A percentile compares a stretch with the other conserved stretches of the same genome.
These are phyloP conservation scores for Neurospora sp. DNA, from an alignment of 495 filamentous ascomycete species.

Conservation along the genomic window DNA sequence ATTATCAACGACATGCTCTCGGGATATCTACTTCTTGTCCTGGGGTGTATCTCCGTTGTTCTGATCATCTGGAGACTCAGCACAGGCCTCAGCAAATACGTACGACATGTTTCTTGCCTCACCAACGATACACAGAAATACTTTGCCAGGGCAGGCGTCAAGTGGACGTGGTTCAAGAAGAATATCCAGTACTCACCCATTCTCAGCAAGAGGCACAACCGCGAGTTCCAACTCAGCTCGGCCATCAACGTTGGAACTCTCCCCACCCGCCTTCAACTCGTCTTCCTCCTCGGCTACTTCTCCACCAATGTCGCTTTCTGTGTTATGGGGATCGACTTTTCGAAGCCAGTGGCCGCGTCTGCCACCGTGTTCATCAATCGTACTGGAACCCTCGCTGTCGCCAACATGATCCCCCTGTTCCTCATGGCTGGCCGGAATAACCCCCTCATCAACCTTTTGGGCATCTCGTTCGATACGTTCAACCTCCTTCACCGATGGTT, in stretches of 20 bases:
- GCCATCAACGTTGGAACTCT: conserved; percentile 86
- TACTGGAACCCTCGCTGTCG: conserved; percentile 61
- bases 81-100: conserved; percentile 52
- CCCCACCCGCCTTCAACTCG: conserved; percentile 72
- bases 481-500: conserved; percentile 76
- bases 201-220: conserved; percentile 74
- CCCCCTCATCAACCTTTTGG: conserved; percentile 50
- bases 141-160: conserved; percentile 35
- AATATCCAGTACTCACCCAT: conserved; percentile 76
- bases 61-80: conserved; percentile 37
- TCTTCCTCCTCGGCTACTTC: conserved; percentile 64
- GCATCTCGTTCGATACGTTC: conserved; percentile 65
- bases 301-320: conserved; percentile 72
- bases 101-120: conserved; percentile 64
- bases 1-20: conserved; percentile 36
- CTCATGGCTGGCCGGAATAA: conserved; percentile 49
- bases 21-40: conserved; percentile 38
- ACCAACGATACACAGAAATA: conserved; percentile 54
- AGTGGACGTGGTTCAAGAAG: conserved; percentile 66
- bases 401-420: conserved; percentile 65
- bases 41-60: conserved; percentile 30
- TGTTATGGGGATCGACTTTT: conserved; percentile 57
- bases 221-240: conserved; percentile 73
- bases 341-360: conserved; percentile 34
- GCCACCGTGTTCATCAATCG: conserved; percentile 52